These are phyloP conservation scores for Ilex paraguariensis DNA, from an alignment of 305 asterid species.

Conservation along the genomic window DNA sequence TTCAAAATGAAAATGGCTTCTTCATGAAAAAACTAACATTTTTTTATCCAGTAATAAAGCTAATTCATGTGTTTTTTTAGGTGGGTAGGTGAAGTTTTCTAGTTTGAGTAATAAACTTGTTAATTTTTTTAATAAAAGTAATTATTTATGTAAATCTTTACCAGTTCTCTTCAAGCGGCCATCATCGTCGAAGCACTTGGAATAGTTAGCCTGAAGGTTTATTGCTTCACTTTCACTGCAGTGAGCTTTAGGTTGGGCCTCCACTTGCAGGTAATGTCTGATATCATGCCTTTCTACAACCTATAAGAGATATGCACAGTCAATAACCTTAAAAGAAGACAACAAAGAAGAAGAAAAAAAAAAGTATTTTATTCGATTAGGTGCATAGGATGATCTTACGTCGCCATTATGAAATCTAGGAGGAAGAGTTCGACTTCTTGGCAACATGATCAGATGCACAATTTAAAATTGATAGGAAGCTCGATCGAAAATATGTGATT, in stretches of 20 bases:
- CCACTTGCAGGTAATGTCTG: conserved; percentile 30
- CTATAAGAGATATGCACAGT: conserved; percentile 5
- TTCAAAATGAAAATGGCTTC: too few species aligned
- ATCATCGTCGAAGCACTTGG: conserved; percentile 31
- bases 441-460: conserved; percentile 13
- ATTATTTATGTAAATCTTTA: background rate
- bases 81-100: background rate
- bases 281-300: conserved; percentile 33
- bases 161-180: conserved; percentile 29
- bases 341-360: too few species aligned
- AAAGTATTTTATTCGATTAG: too few species aligned
- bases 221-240: conserved; percentile 19
- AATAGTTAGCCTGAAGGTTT: conserved; percentile 24
- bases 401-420: conserved; percentile 27
- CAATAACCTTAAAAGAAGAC: background rate
- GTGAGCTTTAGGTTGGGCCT: conserved; percentile 23
- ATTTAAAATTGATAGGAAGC: too few species aligned
- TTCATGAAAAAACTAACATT: too few species aligned
- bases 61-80: too few species aligned
- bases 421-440: conserved; percentile 38
- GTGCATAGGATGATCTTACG: conserved; percentile 13
- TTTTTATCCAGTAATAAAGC: too few species aligned
- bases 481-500: too few species aligned
- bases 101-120: background rate
- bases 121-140: too few species aligned